Evolutionary conservation across 306 rosid species (phyloP).

Genomic region (Canavalia gladiata): DNA sequence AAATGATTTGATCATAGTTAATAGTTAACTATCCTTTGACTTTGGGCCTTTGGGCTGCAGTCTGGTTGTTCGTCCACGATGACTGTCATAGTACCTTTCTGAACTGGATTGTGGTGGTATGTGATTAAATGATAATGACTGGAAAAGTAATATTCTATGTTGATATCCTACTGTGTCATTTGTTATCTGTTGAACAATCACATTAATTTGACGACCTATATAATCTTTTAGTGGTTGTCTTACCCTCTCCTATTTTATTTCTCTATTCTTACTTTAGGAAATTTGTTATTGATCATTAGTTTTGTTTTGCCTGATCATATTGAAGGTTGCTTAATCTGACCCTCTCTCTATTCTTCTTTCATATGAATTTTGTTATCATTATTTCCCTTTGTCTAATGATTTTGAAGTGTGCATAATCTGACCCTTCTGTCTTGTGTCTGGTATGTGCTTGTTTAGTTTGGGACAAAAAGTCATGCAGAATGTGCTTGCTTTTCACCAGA

Average conservation of each 20-base stretch:
- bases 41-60: conserved; percentile 35
- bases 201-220: conserved; percentile 13
- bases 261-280: neutral
- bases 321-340: conserved; percentile 31
- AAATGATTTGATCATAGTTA: neutral
- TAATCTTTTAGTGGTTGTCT: conserved; percentile 15
- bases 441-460: conserved; percentile 68
- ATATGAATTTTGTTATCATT: neutral
- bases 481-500: conserved; percentile 97
- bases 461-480: conserved; percentile 97
- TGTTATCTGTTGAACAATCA: conserved; percentile 28
- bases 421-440: conserved; percentile 32
- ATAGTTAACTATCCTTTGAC: neutral
- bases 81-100: neutral
- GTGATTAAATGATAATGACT: conserved; percentile 11
- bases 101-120: neutral
- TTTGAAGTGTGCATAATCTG: neutral
- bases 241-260: neutral
- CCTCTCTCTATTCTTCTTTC: neutral
- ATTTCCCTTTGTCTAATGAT: conserved; percentile 5
- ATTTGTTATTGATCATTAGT: neutral
- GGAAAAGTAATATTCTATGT: conserved; percentile 24
- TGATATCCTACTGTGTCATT: conserved; percentile 7
- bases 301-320: neutral
- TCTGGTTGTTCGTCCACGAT: neutral